Evolutionary conservation across 2,329 filamentous ascomycete species (phyloP), one percentile per base, ranked within the genome.

Genomic region (Pseudogymnoascus sp.): DNA sequence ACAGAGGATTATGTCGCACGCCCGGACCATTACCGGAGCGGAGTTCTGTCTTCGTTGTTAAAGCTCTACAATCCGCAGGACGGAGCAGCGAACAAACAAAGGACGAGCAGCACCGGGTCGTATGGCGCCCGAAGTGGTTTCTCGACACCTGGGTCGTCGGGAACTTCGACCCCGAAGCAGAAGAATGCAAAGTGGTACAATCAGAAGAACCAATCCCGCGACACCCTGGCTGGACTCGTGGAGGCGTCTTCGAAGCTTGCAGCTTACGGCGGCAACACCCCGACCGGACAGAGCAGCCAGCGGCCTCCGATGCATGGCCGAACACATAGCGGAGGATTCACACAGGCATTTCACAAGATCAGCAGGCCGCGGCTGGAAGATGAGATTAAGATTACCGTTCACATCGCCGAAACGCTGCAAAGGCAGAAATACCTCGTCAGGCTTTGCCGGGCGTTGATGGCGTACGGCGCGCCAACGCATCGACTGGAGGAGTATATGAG

Each of bases 401-500:
- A 85, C 68, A 86, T 87, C 65, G 84, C 84, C 4, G 80, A 84
- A 65, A 93, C 89, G 14, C 82, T 96, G 19, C 86, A 87, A 37
- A 84, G 92, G 2, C 92, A 96, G 69, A 84, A 85, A 62, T 97
- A 96, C 72, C 81, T 97, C 11, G 82, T 93, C 62, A 91, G 90
- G 73, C 82, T 97, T 40, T 96, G 93, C 73, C 85, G 87, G 42
- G 90, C 90, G 1, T 78, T 97, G 64, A 97, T 97, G 92, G 81
- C 86, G 71, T 96, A 91, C 67, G 93, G 93, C 11, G 93, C 93
- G 0, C 93, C 93, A 0, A 96, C 92, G 0, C 93, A 97, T 77
- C 87, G 93, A 10, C 79, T 97, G 19, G 93, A 97, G 74, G 89
- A 96, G 72, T 96, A 96, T 74, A 87, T 97, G 84, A 87, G 83